Base-by-base conservation (phyloP, 352 stramenopile species). In the Paralagenidium karlingii region DNA sequence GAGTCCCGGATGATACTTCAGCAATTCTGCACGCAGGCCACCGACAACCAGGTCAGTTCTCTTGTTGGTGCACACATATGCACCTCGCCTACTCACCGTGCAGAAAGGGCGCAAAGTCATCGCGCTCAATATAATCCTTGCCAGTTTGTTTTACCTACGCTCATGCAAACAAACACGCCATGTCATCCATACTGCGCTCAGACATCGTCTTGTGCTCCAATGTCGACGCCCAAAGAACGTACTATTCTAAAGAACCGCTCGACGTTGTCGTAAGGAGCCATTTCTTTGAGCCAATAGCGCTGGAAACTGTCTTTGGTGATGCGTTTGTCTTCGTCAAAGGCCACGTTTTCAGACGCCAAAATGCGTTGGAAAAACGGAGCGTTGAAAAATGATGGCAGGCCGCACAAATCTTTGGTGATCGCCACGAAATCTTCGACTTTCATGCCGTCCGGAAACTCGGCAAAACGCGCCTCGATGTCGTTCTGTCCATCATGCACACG, bases 331-430 rank as follows among this genome's bases (percentile, higher is more conserved):
- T 60, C 41, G 19, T 73, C 30, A 36, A n/a, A n/a, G n/a, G 19
- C 30, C 30, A 36, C 16, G 16, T 36, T 36, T 8, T 36, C 30
- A 7, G 30, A 62, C 24, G 55, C 47, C 12, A 78, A 41, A 37
- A 99, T 97, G 5, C 94, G 73, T 31, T 79, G 63, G 57, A 97
- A 99, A 24, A 99, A 82, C 31, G 94, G 90, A 24, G 82, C 81
- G 53, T 98, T 98, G 57, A 98, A 98, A 63, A 98, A 99, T 16
- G 89, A 97, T n/a, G 95, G 94, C 59, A 99, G 97, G 8, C 83
- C 77, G 56, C 93, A 98, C 13, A 98, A 63, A 42, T 97, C 94
- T 58, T 98, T 99, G 3, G 94, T 98, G 20, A 99, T 91, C 5
- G 87, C 70, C 26, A 97, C 92, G 50, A 91, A 91, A 36, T 85